Base-by-base conservation (phyloP, 2,329 filamentous ascomycete species). In the Talaromyces sp. region DNA sequence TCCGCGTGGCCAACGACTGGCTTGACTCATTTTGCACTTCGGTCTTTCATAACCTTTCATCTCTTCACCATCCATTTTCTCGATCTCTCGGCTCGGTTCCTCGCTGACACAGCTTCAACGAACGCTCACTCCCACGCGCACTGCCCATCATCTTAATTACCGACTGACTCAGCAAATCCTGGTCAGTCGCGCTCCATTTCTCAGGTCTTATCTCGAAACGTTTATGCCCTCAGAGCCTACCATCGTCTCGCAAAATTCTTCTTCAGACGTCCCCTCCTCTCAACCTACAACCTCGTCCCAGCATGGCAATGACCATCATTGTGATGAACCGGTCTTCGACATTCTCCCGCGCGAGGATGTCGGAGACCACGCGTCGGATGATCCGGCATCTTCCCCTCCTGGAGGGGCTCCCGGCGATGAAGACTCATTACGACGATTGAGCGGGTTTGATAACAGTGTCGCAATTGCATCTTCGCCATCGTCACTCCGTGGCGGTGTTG, bases 151-250 rank as follows among this genome's bases (percentile, higher is more conserved):
- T 7, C 17, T 59, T 37, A 65, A 65, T 45, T 63, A 61, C 71
- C 73, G 83, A 82, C 84, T 85, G 83, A 82, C 72, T 82, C 81
- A 81, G 78, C 75, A 74, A 65, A 63, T 67, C 69, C 78, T 82
- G 83, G 85, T 87, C 86, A 83, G 86, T 87, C 85, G 74, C 73
- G 71, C 72, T 70, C 70, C 70, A 69, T 70, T 68, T 66, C 66
- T 69, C 69, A 67, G 69, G 66, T 73, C 70, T 71, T 69, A 69
- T 69, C 70, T 72, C 74, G 77, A 74, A 74, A 67, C 77, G 76
- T 88, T 84, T 88, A 89, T 89, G 87, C 86, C 86, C 84, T 77
- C 86, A 82, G 86, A 84, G 84, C 78, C 81, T 72, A 73, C 80
- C 73, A 77, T 81, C 79, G 78, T 78, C 75, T 79, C 76, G 74